Evolutionary conservation across 2,329 filamentous ascomycete species (phyloP).

Genomic region (Alternaria gansuensis): DNA sequence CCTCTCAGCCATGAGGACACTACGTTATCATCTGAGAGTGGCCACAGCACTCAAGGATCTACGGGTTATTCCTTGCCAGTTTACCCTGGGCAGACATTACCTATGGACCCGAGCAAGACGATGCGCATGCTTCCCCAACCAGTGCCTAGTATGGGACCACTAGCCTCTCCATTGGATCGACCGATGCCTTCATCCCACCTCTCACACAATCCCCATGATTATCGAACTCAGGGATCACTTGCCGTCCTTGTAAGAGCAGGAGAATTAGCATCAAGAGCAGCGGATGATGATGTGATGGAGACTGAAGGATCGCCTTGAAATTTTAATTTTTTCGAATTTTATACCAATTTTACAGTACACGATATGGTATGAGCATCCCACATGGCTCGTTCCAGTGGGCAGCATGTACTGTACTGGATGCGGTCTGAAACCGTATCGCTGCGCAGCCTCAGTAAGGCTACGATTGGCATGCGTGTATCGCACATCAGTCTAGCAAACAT

Average conservation of each 20-base stretch:
- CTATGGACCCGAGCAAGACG: slow-evolving; percentile 46
- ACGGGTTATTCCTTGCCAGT: slow-evolving; percentile 24
- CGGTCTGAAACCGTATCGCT: neutral
- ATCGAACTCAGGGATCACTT: slow-evolving; percentile 47
- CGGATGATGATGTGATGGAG: slow-evolving; percentile 41
- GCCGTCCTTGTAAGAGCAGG: slow-evolving; percentile 52
- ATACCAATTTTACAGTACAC: slow-evolving; percentile 9
- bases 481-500: slow-evolving; percentile 5
- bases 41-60: slow-evolving; percentile 36
- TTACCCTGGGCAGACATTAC: slow-evolving; percentile 29
- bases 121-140: slow-evolving; percentile 52
- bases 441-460: slow-evolving; percentile 5
- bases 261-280: slow-evolving; percentile 48
- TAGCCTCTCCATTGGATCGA: slow-evolving; percentile 46
- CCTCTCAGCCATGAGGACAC: slow-evolving; percentile 53
- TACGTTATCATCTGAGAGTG: slow-evolving; percentile 52
- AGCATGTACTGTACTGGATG: neutral
- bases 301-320: slow-evolving; percentile 33
- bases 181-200: slow-evolving; percentile 28
- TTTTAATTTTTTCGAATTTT: slow-evolving; percentile 11
- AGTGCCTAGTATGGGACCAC: slow-evolving; percentile 42
- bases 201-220: slow-evolving; percentile 38
- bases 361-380: slow-evolving; percentile 3
- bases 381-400: slow-evolving; percentile 3
- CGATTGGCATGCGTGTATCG: slow-evolving; percentile 1